Conservation (phyloP, 2,329 filamentous ascomycete genomes). For the Domatiomyces catenatus region DNA sequence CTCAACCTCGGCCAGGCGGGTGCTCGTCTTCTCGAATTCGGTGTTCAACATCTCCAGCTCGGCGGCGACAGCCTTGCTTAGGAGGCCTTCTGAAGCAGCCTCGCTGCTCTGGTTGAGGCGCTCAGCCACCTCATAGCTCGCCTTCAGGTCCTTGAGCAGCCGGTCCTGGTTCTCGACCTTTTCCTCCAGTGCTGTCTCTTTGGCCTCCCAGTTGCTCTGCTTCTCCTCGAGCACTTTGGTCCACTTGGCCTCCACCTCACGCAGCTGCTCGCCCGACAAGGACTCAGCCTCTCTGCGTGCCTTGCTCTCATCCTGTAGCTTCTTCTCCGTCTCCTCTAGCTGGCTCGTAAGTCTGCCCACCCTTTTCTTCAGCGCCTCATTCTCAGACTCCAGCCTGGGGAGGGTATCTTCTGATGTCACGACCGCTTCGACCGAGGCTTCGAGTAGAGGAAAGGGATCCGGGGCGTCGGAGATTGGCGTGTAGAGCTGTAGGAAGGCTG, state of each 20-base stretch:
- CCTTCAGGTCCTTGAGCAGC: slow-evolving; percentile 84
- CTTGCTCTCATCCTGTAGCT: slow-evolving; percentile 61
- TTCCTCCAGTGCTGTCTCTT: slow-evolving; percentile 79
- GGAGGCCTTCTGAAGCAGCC: slow-evolving; percentile 39
- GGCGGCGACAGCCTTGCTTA: slow-evolving; percentile 60
- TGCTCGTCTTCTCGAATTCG: slow-evolving; percentile 77
- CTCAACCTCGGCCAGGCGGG: slow-evolving; percentile 77
- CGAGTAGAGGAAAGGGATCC: slow-evolving; percentile 88
- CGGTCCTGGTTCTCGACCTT: slow-evolving; percentile 91
- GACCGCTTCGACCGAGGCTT: slow-evolving; percentile 89
- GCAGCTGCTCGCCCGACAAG: slow-evolving; percentile 61
- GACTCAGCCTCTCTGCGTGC: slow-evolving; percentile 62
- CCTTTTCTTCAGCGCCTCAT: slow-evolving; percentile 67
- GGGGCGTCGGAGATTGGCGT: slow-evolving; percentile 87
- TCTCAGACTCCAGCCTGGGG: slow-evolving; percentile 77
- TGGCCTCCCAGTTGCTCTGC: slow-evolving; percentile 88
- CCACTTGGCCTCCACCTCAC: slow-evolving; percentile 84
- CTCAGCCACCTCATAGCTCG: slow-evolving; percentile 91
- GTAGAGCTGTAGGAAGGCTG: slow-evolving; percentile 83
- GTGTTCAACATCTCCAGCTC: slow-evolving; percentile 88
- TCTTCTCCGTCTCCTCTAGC: slow-evolving; percentile 66
- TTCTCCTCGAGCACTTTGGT: slow-evolving; percentile 80
- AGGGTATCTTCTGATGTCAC: slow-evolving; percentile 83
- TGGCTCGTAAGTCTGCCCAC: slow-evolving; percentile 62
- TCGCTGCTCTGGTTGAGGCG: slow-evolving; percentile 61